A percentile compares a stretch with the other conserved stretches of the same genome.
These are phyloP conservation scores for Vaccinium vitisidaea DNA, from an alignment of 148 eudicot genomes.

Conservation along the genomic window DNA sequence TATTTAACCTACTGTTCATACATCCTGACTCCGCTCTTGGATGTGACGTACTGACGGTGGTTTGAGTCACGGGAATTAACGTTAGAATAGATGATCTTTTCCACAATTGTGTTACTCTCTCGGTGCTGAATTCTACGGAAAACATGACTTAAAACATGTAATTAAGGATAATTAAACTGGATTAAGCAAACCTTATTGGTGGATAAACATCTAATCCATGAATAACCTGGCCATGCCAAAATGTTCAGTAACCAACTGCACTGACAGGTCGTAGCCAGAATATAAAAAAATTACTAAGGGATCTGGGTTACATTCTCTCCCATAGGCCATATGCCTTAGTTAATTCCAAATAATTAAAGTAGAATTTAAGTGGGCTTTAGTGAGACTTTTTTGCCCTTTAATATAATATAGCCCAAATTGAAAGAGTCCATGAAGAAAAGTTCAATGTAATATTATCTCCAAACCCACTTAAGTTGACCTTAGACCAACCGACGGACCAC, in stretches of 20 bases:
- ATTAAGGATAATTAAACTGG: neutral
- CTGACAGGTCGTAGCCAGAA: neutral
- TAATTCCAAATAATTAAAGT: neutral
- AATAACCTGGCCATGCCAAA: neutral
- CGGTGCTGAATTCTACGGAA: neutral
- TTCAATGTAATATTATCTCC: neutral
- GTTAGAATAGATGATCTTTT: neutral
- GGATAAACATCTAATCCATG: conserved; percentile 4
- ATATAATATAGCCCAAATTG: neutral
- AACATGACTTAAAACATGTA: neutral
- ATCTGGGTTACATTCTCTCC: neutral
- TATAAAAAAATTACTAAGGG: neutral
- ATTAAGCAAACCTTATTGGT: neutral
- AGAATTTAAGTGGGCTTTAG: neutral
- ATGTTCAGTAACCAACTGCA: neutral
- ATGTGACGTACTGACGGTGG: too few species aligned
- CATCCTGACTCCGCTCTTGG: neutral
- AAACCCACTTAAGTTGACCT: conserved; percentile 14
- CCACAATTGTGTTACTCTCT: neutral
- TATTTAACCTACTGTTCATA: neutral
- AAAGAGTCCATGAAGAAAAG: neutral
- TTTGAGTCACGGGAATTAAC: neutral
- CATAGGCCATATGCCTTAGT: neutral
- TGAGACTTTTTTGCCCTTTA: neutral
- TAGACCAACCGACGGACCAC: conserved; percentile 18